Conservation (phyloP, 1,284 basidiomycete species). For the Xanthoconium separans region DNA sequence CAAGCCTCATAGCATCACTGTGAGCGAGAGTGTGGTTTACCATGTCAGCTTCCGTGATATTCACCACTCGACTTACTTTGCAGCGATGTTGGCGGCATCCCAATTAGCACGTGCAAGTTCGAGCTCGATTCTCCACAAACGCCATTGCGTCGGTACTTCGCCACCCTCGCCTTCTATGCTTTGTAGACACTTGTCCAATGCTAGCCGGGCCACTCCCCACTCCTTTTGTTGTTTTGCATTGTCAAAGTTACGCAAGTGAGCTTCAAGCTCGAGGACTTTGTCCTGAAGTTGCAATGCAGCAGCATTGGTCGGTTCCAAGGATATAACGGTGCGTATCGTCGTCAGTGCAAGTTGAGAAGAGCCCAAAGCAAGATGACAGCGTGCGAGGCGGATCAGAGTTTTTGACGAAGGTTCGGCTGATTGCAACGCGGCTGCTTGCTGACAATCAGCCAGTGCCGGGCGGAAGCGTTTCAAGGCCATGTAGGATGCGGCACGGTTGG, state of each 20-base stretch:
- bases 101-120: conserved; percentile 68
- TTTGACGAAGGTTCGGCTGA: conserved; percentile 53
- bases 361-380: conserved; percentile 79
- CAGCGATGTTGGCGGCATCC: conserved; percentile 69
- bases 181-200: conserved; percentile 70
- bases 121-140: conserved; percentile 75
- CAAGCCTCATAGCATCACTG: conserved; percentile 74
- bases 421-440: conserved; percentile 69
- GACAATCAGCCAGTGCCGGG: conserved; percentile 75
- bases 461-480: conserved; percentile 81
- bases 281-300: conserved; percentile 58
- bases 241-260: conserved; percentile 65
- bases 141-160: conserved; percentile 74
- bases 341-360: conserved; percentile 62
- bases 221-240: conserved; percentile 57
- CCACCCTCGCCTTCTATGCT: conserved; percentile 71
- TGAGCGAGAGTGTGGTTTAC: neutral
- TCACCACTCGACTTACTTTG: conserved; percentile 54
- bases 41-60: conserved; percentile 1
- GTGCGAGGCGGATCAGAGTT: conserved; percentile 74
- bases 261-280: conserved; percentile 60
- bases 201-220: conserved; percentile 68
- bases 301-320: conserved; percentile 56
- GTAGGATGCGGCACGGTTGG: conserved; percentile 84
- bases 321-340: conserved; percentile 55